phyloP scores from a whole-genome alignment of 78 protist species.

The Dictyostelium purpureum region DNA sequence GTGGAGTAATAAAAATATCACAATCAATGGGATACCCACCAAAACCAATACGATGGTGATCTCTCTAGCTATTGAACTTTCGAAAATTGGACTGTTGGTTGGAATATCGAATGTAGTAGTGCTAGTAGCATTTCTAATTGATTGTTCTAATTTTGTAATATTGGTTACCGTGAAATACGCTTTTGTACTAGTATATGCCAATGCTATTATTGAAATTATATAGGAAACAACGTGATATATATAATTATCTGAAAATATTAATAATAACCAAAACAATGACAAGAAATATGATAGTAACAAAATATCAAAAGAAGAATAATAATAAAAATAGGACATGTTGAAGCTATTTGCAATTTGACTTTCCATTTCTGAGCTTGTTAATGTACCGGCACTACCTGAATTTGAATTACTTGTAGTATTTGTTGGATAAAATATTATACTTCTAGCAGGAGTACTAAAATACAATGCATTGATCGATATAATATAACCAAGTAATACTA shows the following conservation, averaged over 20 bases:
- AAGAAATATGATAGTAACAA: slow-evolving; percentile 7
- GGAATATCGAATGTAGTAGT: neutral
- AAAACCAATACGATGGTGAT: neutral
- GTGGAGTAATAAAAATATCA: neutral
- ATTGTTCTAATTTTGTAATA: neutral
- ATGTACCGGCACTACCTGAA: neutral
- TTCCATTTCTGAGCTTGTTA: neutral
- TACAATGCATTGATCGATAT: neutral
- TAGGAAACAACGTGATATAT: neutral
- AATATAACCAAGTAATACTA: slow-evolving; percentile 30
- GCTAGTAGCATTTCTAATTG: neutral
- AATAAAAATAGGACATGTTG: slow-evolving; percentile 31
- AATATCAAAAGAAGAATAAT: slow-evolving; percentile 46
- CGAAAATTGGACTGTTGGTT: neutral
- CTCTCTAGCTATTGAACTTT: neutral
- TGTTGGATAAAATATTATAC: slow-evolving; percentile 32
- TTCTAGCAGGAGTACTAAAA: slow-evolving; percentile 7
- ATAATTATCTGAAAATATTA: neutral
- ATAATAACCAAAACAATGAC: slow-evolving; percentile 29
- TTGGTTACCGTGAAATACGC: slow-evolving; percentile 2
- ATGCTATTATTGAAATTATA: neutral
- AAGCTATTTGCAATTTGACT: neutral
- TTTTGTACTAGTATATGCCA: slow-evolving; percentile 6
- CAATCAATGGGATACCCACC: neutral
- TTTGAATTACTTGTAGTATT: neutral